Percentiles rank a stretch among this genome's conserved stretches.
Conservation (phyloP, 345 rosid genomes). For the Camelina neglecta region DNA sequence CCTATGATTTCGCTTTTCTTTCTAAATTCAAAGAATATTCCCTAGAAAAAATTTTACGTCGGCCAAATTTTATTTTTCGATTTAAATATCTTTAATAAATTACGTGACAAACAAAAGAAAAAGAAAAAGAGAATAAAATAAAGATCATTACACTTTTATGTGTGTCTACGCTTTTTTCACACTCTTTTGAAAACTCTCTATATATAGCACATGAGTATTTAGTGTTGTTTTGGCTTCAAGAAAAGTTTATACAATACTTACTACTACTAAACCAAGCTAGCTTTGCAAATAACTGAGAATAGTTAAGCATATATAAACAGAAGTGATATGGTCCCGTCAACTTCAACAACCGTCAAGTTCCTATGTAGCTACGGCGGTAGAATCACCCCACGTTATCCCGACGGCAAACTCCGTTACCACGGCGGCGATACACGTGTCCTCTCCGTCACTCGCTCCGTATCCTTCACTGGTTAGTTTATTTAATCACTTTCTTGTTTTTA, state of each 20-base stretch:
- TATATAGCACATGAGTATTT: neutral
- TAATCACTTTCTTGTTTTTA: neutral
- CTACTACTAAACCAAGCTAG: neutral
- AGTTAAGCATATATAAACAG: neutral
- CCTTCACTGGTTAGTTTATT: constrained; percentile 65
- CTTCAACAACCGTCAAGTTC: constrained; percentile 62
- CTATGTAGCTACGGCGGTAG: constrained; percentile 90
- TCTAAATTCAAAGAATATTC: neutral
- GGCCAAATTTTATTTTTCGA: constrained; percentile 20
- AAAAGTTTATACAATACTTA: neutral
- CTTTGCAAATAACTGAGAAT: neutral
- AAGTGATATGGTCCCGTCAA: constrained; percentile 5
- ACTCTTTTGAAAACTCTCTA: constrained; percentile 13
- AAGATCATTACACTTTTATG: neutral
- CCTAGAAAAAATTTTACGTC: constrained; percentile 26
- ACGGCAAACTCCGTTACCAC: constrained; percentile 83
- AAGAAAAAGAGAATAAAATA: neutral
- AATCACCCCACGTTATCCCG: constrained; percentile 82
- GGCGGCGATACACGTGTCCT: constrained; percentile 95
- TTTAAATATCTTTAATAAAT: neutral
- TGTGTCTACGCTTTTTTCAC: neutral
- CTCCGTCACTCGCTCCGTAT: constrained; percentile 70
- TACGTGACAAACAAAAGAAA: no score
- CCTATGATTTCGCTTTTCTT: no score
- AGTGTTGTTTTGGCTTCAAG: neutral